Base-by-base conservation (phyloP, 2,329 filamentous ascomycete species). In the Fusarium udum region DNA sequence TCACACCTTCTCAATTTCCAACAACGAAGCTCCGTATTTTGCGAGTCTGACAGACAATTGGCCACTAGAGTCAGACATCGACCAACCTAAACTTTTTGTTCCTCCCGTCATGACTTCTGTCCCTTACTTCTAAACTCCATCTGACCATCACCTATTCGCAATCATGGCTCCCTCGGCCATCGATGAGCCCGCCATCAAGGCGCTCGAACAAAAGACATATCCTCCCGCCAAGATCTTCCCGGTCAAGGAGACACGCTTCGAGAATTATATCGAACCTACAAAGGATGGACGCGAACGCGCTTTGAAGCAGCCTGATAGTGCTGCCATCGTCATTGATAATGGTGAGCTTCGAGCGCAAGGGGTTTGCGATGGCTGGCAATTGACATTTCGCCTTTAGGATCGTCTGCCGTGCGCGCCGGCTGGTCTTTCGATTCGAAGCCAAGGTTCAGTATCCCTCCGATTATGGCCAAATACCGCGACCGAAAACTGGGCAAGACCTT, bases 261-360 rank as follows among this genome's bases (percentile, higher is more conserved):
- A 91, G 70, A 86, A 86, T 68, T 87, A 83, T 62, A 83, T 88
- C 42, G 82, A 85, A 36, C 83, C 87, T 4, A 85, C 89, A 77
- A 84, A 86, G 14, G 92, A 95, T 78, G 93, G 93, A 53, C 95
- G 92, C 79, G 87, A 89, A 77, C 87, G 88, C 75, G 95, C 93
- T 68, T 87, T 89, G 57, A 84, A 89, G 64, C 84, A 87, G 26
- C 82, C 87, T 22, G 87, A 85, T 65, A 84, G 85, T 51, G 93
- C 91, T 58, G 94, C 95, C 57, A 98, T 99, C 79, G 93, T 99
- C 71, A 98, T 99, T 80, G 96, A 99, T 85, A 98, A 98, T 92
- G 96, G 95, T 97, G 84, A 69, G 83, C 52, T 45, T 52, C 26
- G 48, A 49, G 52, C 56, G 46, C 64, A 46, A 55, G 52, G 56